These are phyloP conservation scores for Tetrapisispora iriomotensis DNA, from an alignment of 805 yeast genomes.

Conservation along the genomic window DNA sequence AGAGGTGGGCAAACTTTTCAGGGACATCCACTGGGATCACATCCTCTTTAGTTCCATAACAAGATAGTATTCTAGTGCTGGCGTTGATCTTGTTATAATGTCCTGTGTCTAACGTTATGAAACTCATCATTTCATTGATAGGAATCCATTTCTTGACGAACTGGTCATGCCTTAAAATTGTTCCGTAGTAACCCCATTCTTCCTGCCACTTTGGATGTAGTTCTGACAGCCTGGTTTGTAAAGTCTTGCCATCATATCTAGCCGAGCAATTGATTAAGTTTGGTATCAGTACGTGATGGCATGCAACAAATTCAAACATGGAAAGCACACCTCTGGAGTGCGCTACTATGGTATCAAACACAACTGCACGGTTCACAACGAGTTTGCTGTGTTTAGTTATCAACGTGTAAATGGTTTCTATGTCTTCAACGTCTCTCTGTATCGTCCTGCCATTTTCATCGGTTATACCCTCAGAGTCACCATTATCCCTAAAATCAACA, in stretches of 20 bases:
- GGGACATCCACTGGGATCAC: conserved; percentile 60
- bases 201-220: conserved; percentile 32
- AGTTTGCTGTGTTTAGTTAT: neutral
- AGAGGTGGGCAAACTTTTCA: conserved; percentile 44
- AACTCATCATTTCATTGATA: conserved; percentile 39
- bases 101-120: conserved; percentile 40
- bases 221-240: conserved; percentile 32
- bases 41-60: conserved; percentile 63
- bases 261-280: conserved; percentile 64
- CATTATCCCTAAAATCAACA: conserved; percentile 82
- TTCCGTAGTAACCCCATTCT: conserved; percentile 33
- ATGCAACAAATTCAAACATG: conserved; percentile 59
- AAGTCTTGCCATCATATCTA: conserved; percentile 46
- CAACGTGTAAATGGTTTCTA: conserved; percentile 34
- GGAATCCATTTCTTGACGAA: conserved; percentile 36
- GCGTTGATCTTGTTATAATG: conserved; percentile 34
- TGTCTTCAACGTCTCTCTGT: conserved; percentile 58
- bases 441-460: conserved; percentile 44
- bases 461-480: conserved; percentile 48
- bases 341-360: conserved; percentile 49
- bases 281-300: conserved; percentile 38
- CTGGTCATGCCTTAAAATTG: conserved; percentile 42
- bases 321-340: conserved; percentile 79
- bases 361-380: conserved; percentile 17
- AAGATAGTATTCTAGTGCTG: conserved; percentile 46